Evolutionary conservation across 2,329 filamentous ascomycete species (phyloP).

Genomic region (Xylaria sp.): DNA sequence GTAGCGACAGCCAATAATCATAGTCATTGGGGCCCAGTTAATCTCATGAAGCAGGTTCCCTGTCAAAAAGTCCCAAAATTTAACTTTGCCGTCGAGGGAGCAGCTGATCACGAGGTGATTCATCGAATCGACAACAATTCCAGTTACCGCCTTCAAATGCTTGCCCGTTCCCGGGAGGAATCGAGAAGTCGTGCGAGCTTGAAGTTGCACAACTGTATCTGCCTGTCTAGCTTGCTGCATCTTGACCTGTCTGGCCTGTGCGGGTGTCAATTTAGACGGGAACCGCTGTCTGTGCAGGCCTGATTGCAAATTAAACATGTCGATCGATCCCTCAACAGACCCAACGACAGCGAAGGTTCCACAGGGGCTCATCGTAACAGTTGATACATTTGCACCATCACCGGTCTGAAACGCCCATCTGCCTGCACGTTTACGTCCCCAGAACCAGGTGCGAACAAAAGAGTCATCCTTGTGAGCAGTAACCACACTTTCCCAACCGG

Average conservation of each 20-base stretch:
- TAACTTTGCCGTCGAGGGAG: conserved; percentile 87
- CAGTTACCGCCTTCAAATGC: conserved; percentile 83
- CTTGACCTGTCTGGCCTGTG: conserved; percentile 78
- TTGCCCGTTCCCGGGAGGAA: conserved; percentile 66
- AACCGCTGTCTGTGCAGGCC: conserved; percentile 87
- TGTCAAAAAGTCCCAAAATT: conserved; percentile 96
- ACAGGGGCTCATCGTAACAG: conserved; percentile 86
- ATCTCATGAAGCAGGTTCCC: conserved; percentile 81
- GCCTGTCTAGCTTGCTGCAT: conserved; percentile 65
- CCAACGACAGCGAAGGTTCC: conserved; percentile 93
- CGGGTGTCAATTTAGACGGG: conserved; percentile 76
- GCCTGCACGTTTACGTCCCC: conserved; percentile 91
- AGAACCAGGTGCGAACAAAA: conserved; percentile 94
- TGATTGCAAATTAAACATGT: conserved; percentile 97
- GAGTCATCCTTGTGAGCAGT: conserved; percentile 88
- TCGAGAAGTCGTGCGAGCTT: conserved; percentile 50
- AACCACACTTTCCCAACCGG: conserved; percentile 96
- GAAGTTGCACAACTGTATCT: conserved; percentile 61
- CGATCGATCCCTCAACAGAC: conserved; percentile 80
- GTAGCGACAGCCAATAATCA: conserved; percentile 78
- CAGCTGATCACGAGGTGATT: conserved; percentile 87
- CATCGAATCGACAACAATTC: conserved; percentile 84
- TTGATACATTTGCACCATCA: conserved; percentile 82
- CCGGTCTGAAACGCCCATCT: conserved; percentile 90
- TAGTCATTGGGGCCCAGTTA: conserved; percentile 79